Evolutionary conservation across 1,139 yeast species (phyloP).

Genomic region (Protomyces arabidopsidicola): DNA sequence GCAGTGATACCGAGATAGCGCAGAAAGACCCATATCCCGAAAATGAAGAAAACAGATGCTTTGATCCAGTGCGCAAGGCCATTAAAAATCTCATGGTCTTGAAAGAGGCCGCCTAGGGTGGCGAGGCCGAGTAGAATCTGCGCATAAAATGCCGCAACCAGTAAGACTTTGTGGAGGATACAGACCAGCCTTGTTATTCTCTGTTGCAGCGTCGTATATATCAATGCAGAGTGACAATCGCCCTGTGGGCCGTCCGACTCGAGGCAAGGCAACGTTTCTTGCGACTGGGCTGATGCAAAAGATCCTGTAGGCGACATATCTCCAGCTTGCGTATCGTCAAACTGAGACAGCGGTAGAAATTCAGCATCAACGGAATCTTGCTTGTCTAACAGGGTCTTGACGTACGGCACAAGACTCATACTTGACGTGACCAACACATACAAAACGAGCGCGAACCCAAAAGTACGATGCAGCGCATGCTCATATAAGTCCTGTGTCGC

Average conservation of each 20-base stretch:
- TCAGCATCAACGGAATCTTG: not conserved
- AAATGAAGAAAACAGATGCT: slow-evolving; percentile 78
- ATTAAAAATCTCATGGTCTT: slow-evolving; percentile 63
- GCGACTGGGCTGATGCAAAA: not conserved
- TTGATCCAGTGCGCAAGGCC: slow-evolving; percentile 91
- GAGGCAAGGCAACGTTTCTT: not conserved
- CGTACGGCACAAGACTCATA: not conserved
- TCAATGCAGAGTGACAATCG: not conserved
- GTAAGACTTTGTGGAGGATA: slow-evolving; percentile 63
- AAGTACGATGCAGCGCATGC: slow-evolving; percentile 58
- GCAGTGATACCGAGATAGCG: slow-evolving; percentile 80
- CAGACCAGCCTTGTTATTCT: slow-evolving; percentile 38
- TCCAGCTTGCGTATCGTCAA: not conserved
- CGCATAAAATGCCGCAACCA: slow-evolving; percentile 44
- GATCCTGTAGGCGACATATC: not conserved
- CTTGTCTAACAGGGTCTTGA: not conserved
- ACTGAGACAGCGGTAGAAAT: not conserved
- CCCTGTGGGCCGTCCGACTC: slow-evolving; percentile 1
- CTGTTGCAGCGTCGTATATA: not conserved
- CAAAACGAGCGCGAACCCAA: slow-evolving; percentile 41
- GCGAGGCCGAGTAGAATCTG: slow-evolving; percentile 73
- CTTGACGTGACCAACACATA: slow-evolving; percentile 20
- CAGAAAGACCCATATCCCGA: slow-evolving; percentile 72
- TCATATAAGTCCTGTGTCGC: slow-evolving; percentile 70
- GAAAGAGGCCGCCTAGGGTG: slow-evolving; percentile 65